Base-by-base conservation (phyloP, 163 green algal species). In the Scenedesmus sp. region DNA sequence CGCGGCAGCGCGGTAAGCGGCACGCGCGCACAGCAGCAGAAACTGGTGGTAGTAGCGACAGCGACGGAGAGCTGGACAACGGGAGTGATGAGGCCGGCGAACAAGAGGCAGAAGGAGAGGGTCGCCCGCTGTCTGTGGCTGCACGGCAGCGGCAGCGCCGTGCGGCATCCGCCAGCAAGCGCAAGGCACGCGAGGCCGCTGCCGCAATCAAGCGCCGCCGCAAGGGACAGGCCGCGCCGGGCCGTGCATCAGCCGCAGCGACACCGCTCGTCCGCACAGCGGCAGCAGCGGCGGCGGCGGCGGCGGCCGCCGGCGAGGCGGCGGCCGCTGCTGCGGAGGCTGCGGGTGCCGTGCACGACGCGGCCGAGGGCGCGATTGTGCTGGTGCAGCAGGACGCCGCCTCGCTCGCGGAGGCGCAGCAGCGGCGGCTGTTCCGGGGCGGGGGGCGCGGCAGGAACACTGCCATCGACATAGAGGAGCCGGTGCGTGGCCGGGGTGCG, bases 381-480 rank as follows among this genome's bases (percentile, higher is more conserved):
- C 6, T 44, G 43, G 43, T 61, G 79, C 79, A 3, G 43, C 43
- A 68, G 43, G 44, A 61, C 42, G 15, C 79, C 40, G 79, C 79
- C 20, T 59, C 42, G 42, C 15, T 61, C 26, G 79, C 79, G 6
- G 79, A 10, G 37, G 43, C 26, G 26, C 79, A 85, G 79, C 79
- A 85, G 43, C 79, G 43, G 79, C 79, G 20, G 26, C 42, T 85
- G 37, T 37, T 15, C 73, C 15, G 73, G 9, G n/a, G n/a, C n/a
- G 53, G 72, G 46, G 81, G 81, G 20, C 81, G 81, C 42, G n/a
- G 46, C 81, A 65, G 40, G 42, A 33, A 70, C 81, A 72, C n/a
- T n/a, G n/a, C 46, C 46, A 90, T 90, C 40, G 35, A 90, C 49
- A 90, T 85, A 37, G 26, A 79, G 24, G 86, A 72, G 70, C 46